phyloP scores from a whole-genome alignment of 2,329 filamentous ascomycete species.

The Ophiostoma piceae region DNA sequence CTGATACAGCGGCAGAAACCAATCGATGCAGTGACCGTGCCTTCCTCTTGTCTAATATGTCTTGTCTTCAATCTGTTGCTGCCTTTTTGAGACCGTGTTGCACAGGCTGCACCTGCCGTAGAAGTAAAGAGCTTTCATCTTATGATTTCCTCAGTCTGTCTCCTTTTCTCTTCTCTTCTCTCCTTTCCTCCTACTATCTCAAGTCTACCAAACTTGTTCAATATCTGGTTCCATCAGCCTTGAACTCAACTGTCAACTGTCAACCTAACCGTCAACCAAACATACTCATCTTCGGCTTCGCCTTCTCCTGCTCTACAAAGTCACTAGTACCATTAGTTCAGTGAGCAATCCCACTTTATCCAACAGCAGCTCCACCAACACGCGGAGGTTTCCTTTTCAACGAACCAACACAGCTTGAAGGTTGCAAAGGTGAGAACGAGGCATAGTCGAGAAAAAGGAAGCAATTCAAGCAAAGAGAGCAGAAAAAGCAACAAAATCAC shows the following conservation, averaged over 20 bases:
- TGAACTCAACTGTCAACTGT: background rate
- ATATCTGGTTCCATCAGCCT: background rate
- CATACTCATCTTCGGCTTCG: background rate
- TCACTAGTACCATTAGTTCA: background rate
- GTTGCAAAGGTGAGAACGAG: background rate
- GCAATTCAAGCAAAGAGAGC: background rate
- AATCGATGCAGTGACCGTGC: background rate
- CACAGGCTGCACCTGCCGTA: slow-evolving; percentile 4
- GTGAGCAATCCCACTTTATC: background rate
- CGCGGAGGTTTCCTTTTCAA: background rate
- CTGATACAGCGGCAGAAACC: background rate
- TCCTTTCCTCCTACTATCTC: background rate
- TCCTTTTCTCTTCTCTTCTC: background rate
- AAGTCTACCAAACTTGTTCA: background rate
- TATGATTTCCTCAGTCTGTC: background rate
- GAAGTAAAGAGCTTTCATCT: background rate
- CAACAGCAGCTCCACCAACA: slow-evolving; percentile 11
- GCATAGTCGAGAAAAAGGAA: slow-evolving; percentile 4
- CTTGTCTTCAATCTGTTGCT: background rate
- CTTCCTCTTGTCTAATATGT: background rate
- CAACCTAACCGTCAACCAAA: background rate
- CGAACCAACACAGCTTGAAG: background rate
- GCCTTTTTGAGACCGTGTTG: background rate
- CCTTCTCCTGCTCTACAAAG: background rate
- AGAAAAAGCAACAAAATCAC: background rate